Evolutionary conservation across 352 stramenopile species (phyloP), one percentile per base, ranked within the genome.

Genomic region (Pythium rishiriense): DNA sequence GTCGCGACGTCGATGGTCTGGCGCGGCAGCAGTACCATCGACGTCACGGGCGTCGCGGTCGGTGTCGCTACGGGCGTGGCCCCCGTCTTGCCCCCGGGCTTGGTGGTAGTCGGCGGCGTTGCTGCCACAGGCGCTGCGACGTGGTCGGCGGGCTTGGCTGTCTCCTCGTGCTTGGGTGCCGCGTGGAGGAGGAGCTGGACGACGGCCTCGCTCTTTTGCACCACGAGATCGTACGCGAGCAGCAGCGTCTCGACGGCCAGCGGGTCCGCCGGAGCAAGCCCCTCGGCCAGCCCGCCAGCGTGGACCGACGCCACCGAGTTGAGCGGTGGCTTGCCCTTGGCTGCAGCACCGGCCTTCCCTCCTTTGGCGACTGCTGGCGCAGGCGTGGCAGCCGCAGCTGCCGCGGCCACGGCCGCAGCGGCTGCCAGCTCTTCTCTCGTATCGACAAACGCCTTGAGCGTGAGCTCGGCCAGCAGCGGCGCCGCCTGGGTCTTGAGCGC

Each of bases 121-220:
- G 14, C 53, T 25, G 43, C 37, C 37, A n/a, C 47, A 19, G 53
- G 50, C 35, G 63, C 58, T n/a, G 57, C n/a, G n/a, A n/a, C n/a
- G 39, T 19, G 58, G 53, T 26, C 66, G n/a, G n/a, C 62, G 42
- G 25, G 0, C 0, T 19, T 15, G 14, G 21, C 11, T 4, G n/a
- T 28, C 3, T 62, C 64, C 7, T 25, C 58, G 17, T 56, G 54
- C 51, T 66, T 71, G 24, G 48, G 24, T 14, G 50, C 57, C 12
- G 65, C 66, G 22, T 49, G 58, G 2, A 63, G 26, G 15, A 81
- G 48, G 14, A 83, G 57, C 52, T 83, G 69, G 15, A 85, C 61
- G 45, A 87, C 63, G 4, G 67, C 58, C 1, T 81, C 68, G 66
- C 69, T 81, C 26, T 74, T 78, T 15, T 82, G 70, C 12, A 88